Evolutionary conservation across 192 early-diverging fungal species (phyloP).

Genomic region (Backusella parvicylindrica): DNA sequence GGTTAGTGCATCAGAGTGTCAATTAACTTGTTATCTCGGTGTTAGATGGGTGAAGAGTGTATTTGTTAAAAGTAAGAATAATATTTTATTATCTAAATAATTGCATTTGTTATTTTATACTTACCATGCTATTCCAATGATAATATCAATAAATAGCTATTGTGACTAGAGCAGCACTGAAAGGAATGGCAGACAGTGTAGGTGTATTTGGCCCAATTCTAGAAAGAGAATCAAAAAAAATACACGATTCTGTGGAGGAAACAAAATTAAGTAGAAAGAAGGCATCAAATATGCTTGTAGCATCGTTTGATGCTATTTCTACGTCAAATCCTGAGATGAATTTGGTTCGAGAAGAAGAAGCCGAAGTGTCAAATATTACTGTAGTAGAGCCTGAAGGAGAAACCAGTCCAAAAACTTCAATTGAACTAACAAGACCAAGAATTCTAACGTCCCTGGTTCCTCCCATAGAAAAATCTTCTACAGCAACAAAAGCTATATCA

Average conservation of each 20-base stretch:
- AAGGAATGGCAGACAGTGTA: constrained; percentile 56
- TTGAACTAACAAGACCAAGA: not conserved
- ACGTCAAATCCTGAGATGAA: not conserved
- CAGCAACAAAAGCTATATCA: not conserved
- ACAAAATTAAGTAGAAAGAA: not conserved
- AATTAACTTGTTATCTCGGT: constrained; percentile 54
- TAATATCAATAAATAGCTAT: constrained; percentile 32
- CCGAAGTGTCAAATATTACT: not conserved
- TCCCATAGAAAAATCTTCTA: not conserved
- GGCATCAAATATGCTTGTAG: not conserved
- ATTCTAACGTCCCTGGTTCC: not conserved
- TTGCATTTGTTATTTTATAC: not conserved
- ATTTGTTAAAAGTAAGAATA: constrained; percentile 55
- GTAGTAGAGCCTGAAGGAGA: not conserved
- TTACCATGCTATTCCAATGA: not conserved
- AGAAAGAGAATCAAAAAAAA: constrained; percentile 37
- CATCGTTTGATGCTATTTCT: not conserved
- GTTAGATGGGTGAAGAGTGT: constrained; percentile 67
- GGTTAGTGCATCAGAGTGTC: constrained; percentile 50
- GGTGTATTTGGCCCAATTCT: constrained; percentile 42
- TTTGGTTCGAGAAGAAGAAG: not conserved
- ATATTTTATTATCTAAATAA: not conserved
- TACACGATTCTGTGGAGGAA: not conserved
- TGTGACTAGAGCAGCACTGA: constrained; percentile 54
- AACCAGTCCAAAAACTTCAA: not conserved